phyloP scores from a whole-genome alignment of 2,329 filamentous ascomycete species.

The Pseudogymnoascus sp. region DNA sequence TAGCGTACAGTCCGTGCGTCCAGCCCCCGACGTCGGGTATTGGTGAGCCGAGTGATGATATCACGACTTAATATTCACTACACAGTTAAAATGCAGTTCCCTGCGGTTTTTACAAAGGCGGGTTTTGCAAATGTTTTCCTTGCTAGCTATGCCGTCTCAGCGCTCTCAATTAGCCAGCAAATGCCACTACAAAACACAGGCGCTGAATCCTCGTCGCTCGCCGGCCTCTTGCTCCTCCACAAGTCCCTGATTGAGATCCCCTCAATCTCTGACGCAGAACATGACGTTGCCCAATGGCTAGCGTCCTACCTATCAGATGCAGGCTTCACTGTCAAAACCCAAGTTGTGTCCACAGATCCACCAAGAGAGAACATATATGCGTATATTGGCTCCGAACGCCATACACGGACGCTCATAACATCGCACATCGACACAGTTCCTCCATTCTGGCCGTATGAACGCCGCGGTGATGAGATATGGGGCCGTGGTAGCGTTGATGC shows the following conservation, averaged over 20 bases:
- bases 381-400: conserved; percentile 39
- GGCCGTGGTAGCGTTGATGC: conserved; percentile 70
- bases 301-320: conserved; percentile 44
- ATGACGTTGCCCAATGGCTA: conserved; percentile 49
- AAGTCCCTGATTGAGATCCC: conserved; percentile 52
- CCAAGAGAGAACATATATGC: conserved; percentile 51
- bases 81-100: background rate
- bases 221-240: conserved; percentile 50
- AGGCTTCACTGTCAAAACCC: conserved; percentile 55
- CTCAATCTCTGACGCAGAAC: conserved; percentile 55
- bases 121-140: conserved; percentile 13
- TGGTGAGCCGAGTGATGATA: conserved; percentile 1
- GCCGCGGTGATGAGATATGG: conserved; percentile 42
- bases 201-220: conserved; percentile 14
- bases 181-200: conserved; percentile 11
- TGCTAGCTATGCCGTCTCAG: conserved; percentile 11
- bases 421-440: conserved; percentile 59
- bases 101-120: background rate
- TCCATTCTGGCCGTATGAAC: conserved; percentile 38
- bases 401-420: conserved; percentile 44
- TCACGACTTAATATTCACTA: background rate
- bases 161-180: conserved; percentile 15
- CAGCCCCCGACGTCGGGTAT: background rate
- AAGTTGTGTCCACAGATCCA: conserved; percentile 32
- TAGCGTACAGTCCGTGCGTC: background rate